Evolutionary conservation across 129 eudicot genomes (phyloP).

Genomic region (Flaveria robusta): DNA sequence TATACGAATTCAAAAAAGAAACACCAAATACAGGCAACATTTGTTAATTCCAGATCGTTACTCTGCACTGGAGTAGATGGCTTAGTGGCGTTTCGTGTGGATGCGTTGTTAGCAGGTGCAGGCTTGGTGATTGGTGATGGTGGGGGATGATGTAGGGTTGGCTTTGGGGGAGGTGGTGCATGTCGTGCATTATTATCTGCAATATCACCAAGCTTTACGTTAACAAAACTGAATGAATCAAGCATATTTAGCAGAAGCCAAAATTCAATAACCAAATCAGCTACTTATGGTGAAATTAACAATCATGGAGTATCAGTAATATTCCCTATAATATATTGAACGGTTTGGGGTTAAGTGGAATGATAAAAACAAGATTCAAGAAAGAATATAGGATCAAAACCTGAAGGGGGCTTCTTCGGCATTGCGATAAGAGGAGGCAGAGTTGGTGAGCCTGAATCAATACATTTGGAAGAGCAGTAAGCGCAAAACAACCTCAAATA

Average conservation of each 20-base stretch:
- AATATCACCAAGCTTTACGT: neutral
- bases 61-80: constrained; percentile 22
- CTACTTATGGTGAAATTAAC: no score
- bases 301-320: no score
- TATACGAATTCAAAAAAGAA: neutral
- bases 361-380: neutral
- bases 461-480: neutral
- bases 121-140: constrained; percentile 21
- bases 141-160: constrained; percentile 5
- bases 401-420: constrained; percentile 27
- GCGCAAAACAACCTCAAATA: no score
- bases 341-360: no score
- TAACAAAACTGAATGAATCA: neutral
- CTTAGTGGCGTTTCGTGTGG: constrained; percentile 5
- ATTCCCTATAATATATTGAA: no score
- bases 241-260: neutral
- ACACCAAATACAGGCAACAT: constrained; percentile 15
- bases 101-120: neutral
- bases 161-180: constrained; percentile 19
- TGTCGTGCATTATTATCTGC: constrained; percentile 30
- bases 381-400: neutral
- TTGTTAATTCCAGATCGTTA: constrained; percentile 12
- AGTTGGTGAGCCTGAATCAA: constrained; percentile 26
- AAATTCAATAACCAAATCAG: neutral
- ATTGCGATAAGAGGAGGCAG: constrained; percentile 29